Evolutionary conservation across 1,139 yeast species (phyloP).

Genomic region (Protomyces inouyei): DNA sequence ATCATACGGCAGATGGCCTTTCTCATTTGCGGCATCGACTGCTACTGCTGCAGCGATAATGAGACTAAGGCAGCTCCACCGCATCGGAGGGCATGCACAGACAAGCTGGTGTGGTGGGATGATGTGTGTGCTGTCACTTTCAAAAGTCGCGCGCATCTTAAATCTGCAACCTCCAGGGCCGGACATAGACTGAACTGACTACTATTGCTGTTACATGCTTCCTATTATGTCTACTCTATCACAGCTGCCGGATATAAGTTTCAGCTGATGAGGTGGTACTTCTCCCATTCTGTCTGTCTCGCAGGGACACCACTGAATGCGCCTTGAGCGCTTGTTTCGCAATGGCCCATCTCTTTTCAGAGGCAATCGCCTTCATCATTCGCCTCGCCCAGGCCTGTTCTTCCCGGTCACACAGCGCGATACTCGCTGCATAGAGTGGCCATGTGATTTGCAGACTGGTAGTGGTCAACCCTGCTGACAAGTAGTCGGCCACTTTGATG

Average conservation of each 20-base stretch:
- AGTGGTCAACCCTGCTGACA: slow-evolving; percentile 4
- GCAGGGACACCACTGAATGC: background rate
- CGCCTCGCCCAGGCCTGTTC: slow-evolving; percentile 4
- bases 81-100: background rate
- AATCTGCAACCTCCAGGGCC: too few relatives aligned
- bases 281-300: background rate
- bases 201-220: too few relatives aligned
- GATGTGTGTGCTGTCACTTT: too few relatives aligned
- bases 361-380: background rate
- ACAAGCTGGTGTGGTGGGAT: too few relatives aligned
- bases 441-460: slow-evolving; percentile 4
- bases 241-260: too few relatives aligned
- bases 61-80: background rate
- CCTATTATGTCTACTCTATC: too few relatives aligned
- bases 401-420: background rate
- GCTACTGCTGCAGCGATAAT: background rate
- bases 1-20: background rate
- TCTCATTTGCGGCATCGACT: background rate
- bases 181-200: too few relatives aligned
- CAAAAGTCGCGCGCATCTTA: too few relatives aligned
- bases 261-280: background rate
- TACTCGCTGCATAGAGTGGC: slow-evolving; percentile 12
- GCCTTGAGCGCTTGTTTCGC: slow-evolving; percentile 13
- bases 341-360: slow-evolving; percentile 15
- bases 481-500: slow-evolving; percentile 1